Percentiles rank a stretch among this genome's conserved stretches.
phyloP scores from a whole-genome alignment of 257 asterid species.

The Solanum piurae region DNA sequence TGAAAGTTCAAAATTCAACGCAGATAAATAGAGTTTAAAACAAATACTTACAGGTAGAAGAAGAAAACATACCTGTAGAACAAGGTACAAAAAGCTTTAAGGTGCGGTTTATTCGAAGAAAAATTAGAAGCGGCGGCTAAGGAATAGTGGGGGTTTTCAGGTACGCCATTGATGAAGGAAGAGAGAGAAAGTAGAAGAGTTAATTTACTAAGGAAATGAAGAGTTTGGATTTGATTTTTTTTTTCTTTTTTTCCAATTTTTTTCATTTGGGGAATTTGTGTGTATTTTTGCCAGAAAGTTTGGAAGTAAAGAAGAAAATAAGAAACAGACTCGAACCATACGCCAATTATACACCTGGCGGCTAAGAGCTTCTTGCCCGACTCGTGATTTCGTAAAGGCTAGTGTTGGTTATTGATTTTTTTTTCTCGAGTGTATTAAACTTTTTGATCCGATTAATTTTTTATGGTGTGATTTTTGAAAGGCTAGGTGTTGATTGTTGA shows the following conservation, averaged over 20 bases:
- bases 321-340: background rate
- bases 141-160: slow-evolving; percentile 30
- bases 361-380: background rate
- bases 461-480: background rate
- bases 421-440: background rate
- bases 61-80: background rate
- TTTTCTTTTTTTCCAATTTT: background rate
- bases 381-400: background rate
- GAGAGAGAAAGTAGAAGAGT: slow-evolving; percentile 4
- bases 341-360: background rate
- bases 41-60: background rate
- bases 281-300: background rate
- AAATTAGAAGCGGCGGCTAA: slow-evolving; percentile 50
- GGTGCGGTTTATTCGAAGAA: background rate
- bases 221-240: slow-evolving; percentile 11
- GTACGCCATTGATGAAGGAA: slow-evolving; percentile 35
- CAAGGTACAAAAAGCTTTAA: background rate
- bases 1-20: background rate
- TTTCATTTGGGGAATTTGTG: background rate
- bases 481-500: background rate
- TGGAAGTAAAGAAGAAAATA: background rate
- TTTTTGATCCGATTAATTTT: too few species aligned
- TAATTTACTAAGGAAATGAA: background rate
- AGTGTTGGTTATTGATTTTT: background rate
- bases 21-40: background rate